Conservation (phyloP, 176 grass and related monocot genomes). For the Ampelocalamus luodianensis region DNA sequence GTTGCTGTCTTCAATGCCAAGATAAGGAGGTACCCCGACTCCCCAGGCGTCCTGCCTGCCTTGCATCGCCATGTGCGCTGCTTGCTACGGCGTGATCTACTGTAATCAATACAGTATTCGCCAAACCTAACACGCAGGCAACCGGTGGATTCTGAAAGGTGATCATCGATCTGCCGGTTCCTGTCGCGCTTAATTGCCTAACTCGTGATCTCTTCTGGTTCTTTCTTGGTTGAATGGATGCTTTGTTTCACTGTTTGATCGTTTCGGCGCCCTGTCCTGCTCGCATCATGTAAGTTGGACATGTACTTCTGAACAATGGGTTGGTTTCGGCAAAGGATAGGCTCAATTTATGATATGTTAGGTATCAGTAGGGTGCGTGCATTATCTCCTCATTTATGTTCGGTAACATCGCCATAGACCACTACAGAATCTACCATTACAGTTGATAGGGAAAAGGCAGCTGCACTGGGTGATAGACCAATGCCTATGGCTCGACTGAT, state of each 20-base stretch:
- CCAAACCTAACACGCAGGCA: conserved; percentile 26
- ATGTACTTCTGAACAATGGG: no score
- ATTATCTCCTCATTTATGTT: background rate
- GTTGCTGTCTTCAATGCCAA: conserved; percentile 20
- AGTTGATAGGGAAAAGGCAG: background rate
- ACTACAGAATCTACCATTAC: background rate
- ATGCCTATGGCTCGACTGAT: no score
- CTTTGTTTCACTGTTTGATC: background rate
- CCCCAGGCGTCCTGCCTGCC: conserved; percentile 22
- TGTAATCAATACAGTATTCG: background rate
- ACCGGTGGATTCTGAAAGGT: background rate
- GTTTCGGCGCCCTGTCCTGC: background rate
- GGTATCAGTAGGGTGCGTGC: background rate
- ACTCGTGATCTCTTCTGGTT: background rate
- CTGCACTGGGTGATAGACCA: background rate
- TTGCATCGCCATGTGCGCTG: conserved; percentile 45
- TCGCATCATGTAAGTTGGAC: background rate
- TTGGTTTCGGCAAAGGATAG: background rate
- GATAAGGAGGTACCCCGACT: conserved; percentile 18
- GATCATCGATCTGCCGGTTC: background rate
- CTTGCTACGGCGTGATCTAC: background rate
- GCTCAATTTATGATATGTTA: background rate
- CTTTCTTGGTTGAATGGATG: background rate
- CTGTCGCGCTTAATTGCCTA: background rate
- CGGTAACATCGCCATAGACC: background rate